Percentiles rank a stretch among this genome's conserved stretches.
Conservation (phyloP, 2,329 filamentous ascomycete genomes). For the Aaosphaeria arxii region DNA sequence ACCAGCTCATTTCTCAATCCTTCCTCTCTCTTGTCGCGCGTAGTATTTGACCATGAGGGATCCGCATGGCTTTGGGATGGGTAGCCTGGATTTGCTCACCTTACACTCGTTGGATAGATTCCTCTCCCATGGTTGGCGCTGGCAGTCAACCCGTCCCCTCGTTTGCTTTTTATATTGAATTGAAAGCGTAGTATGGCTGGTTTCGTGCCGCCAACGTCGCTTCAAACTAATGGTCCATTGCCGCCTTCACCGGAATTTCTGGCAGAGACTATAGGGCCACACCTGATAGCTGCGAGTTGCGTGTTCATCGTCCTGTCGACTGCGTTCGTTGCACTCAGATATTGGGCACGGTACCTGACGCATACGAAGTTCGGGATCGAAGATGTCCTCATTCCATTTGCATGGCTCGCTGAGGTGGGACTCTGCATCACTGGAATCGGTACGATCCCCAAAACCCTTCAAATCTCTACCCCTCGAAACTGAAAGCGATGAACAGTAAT, state of each 20-base stretch:
- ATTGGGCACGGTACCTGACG: conserved; percentile 18
- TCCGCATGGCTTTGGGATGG: too few species aligned
- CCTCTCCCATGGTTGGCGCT: too few species aligned
- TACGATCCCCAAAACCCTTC: conserved; percentile 1
- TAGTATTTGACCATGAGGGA: too few species aligned
- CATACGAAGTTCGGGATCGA: conserved; percentile 13
- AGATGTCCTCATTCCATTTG: conserved; percentile 20
- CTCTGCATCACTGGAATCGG: conserved; percentile 17
- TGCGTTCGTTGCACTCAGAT: conserved; percentile 17
- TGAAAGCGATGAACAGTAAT: conserved; percentile 9
- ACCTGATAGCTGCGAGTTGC: conserved; percentile 12
- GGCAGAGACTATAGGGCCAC: conserved; percentile 12
- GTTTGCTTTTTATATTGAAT: too few species aligned
- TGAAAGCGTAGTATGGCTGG: too few species aligned
- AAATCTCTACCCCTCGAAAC: background rate
- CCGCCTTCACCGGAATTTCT: conserved; percentile 7
- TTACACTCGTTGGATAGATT: too few species aligned
- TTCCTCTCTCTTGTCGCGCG: too few species aligned
- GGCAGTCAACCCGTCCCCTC: too few species aligned
- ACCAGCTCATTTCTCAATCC: too few species aligned
- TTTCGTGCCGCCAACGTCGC: too few species aligned
- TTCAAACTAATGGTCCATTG: too few species aligned
- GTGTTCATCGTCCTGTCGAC: conserved; percentile 16
- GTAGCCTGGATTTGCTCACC: too few species aligned
- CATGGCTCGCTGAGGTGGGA: conserved; percentile 17